Conservation (phyloP, 305 asterid genomes). For the Fraxinus floribunda region DNA sequence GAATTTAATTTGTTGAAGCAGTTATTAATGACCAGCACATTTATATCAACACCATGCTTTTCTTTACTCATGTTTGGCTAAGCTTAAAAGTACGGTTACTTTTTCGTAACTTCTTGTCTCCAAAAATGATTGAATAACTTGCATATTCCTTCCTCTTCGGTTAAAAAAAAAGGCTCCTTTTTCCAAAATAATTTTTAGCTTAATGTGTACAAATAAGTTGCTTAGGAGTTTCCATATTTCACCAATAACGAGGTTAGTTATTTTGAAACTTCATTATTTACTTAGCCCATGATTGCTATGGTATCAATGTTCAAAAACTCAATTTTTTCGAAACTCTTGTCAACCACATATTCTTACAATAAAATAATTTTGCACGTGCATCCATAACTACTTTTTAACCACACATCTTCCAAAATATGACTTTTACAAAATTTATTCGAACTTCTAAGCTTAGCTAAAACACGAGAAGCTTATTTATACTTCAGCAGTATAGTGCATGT, state of each 20-base stretch:
- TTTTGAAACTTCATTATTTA: not conserved
- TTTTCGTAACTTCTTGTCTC: not conserved
- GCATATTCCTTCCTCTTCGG: not conserved
- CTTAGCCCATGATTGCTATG: not conserved
- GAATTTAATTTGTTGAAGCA: conserved; percentile 2
- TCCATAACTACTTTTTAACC: not conserved
- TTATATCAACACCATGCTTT: not conserved
- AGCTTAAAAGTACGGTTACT: not conserved
- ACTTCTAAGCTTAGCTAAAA: not conserved
- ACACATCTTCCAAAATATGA: not conserved
- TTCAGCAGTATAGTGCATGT: not conserved
- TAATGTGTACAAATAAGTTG: not conserved
- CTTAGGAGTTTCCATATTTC: not conserved
- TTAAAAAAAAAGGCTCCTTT: not conserved
- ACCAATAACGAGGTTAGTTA: not conserved
- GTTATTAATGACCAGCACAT: not conserved
- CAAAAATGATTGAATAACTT: not conserved
- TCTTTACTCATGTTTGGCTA: not conserved
- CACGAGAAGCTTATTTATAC: not conserved
- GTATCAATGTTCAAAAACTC: not conserved
- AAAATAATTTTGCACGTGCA: not conserved
- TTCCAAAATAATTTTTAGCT: not conserved
- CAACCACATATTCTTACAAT: not conserved
- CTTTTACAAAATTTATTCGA: not conserved
- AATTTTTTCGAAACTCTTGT: not conserved